Evolutionary conservation across 805 yeast genomes (phyloP).

Genomic region (Yamadazyma endophytica): DNA sequence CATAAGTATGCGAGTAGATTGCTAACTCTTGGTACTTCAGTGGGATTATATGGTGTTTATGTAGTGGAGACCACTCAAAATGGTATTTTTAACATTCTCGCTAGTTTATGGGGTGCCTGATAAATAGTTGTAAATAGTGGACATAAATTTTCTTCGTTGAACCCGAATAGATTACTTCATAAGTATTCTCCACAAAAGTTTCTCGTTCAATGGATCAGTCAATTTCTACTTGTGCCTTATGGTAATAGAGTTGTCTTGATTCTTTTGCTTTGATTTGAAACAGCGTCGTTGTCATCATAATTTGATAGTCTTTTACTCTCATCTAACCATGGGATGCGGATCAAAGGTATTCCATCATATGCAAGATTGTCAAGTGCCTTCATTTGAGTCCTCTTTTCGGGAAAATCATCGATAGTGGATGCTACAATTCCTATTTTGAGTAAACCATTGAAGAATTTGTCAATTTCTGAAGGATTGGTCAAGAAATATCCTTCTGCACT

Average conservation of each 20-base stretch:
- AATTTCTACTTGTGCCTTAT: no score
- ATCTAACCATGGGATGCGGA: slow-evolving; percentile 27
- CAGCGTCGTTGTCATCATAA: no score
- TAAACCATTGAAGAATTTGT: slow-evolving; percentile 45
- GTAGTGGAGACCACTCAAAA: slow-evolving; percentile 73
- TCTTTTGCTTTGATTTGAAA: no score
- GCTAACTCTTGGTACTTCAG: slow-evolving; percentile 66
- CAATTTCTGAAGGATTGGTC: slow-evolving; percentile 20
- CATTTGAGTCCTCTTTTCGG: slow-evolving; percentile 7
- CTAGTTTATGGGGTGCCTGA: slow-evolving; percentile 56
- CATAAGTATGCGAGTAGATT: slow-evolving; percentile 65
- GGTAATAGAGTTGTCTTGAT: no score
- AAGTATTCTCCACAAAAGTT: no score
- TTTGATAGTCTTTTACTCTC: slow-evolving; percentile 5
- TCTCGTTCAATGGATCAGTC: no score
- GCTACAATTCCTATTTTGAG: slow-evolving; percentile 25
- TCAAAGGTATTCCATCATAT: slow-evolving; percentile 14
- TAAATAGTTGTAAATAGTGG: no score
- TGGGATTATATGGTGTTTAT: slow-evolving; percentile 77
- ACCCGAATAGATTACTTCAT: no score
- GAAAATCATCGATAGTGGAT: slow-evolving; percentile 23
- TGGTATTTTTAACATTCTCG: slow-evolving; percentile 68
- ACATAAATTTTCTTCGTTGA: no score
- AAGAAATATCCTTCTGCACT: slow-evolving; percentile 26
- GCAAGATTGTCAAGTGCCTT: slow-evolving; percentile 1